Evolutionary conservation across 768 basidiomycete species (phyloP).

Genomic region (Collybiopsis confluens): DNA sequence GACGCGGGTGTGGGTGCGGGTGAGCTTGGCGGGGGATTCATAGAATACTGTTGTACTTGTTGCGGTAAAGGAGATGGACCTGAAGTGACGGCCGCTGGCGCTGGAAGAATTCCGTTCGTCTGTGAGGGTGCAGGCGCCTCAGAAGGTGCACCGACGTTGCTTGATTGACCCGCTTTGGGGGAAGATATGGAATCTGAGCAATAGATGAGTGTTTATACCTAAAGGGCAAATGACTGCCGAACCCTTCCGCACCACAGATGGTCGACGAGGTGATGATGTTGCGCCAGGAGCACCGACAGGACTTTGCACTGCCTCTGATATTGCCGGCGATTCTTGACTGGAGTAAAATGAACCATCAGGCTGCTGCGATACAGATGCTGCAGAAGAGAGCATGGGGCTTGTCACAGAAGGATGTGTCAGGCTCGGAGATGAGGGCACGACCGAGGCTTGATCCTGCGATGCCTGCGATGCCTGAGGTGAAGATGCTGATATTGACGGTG

Average conservation of each 20-base stretch:
- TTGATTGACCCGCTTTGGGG: conserved; percentile 30
- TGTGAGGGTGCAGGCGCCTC: conserved; percentile 17
- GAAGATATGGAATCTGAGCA: conserved; percentile 43
- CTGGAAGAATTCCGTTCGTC: conserved; percentile 25
- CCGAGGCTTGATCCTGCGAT: conserved; percentile 37
- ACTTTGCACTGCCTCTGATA: conserved; percentile 59
- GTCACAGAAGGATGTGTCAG: conserved; percentile 81
- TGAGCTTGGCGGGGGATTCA: conserved; percentile 17
- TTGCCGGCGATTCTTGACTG: conserved; percentile 62
- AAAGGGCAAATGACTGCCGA: conserved; percentile 10
- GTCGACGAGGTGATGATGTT: conserved; percentile 58
- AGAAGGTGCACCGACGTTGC: conserved; percentile 16
- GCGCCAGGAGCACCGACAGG: conserved; percentile 41
- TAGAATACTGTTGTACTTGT: conserved; percentile 35
- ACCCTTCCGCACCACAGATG: conserved; percentile 44
- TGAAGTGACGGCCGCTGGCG: conserved; percentile 31
- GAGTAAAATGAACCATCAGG: conserved; percentile 69
- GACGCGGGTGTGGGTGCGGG: conserved; percentile 16
- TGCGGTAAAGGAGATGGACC: conserved; percentile 47
- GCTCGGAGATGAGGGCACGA: conserved; percentile 67
- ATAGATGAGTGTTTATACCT: conserved; percentile 17
- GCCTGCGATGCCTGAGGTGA: conserved; percentile 28
- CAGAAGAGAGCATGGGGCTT: conserved; percentile 77
- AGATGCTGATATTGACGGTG: conserved; percentile 37
- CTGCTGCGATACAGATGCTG: conserved; percentile 64